Evolutionary conservation across 768 basidiomycete species (phyloP).

Genomic region (Coprinopsis cinerea): DNA sequence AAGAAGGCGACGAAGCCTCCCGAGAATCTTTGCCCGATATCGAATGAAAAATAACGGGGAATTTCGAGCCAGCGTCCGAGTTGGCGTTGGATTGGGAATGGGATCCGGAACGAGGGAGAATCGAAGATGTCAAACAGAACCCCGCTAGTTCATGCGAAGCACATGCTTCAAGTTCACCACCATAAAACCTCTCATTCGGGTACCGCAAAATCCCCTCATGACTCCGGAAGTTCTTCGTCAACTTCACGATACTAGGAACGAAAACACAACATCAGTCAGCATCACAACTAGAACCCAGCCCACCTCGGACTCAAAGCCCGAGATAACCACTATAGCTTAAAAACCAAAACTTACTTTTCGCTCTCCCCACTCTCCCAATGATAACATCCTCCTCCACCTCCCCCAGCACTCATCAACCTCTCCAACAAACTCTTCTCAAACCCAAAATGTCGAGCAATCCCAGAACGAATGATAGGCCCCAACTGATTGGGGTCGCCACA

Average conservation of each 20-base stretch:
- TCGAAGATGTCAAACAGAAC: slow-evolving; percentile 29
- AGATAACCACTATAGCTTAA: too few species aligned
- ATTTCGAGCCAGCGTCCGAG: slow-evolving; percentile 32
- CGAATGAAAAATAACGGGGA: slow-evolving; percentile 60
- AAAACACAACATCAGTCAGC: too few species aligned
- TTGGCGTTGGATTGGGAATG: too few species aligned
- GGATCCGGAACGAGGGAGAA: too few species aligned
- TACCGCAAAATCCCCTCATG: slow-evolving; percentile 54
- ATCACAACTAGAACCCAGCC: too few species aligned
- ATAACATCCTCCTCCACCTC: slow-evolving; percentile 17
- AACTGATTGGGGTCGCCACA: slow-evolving; percentile 70
- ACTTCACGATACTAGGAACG: slow-evolving; percentile 60
- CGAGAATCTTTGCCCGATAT: slow-evolving; percentile 56
- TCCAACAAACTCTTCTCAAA: slow-evolving; percentile 59
- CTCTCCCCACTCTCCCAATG: too few species aligned
- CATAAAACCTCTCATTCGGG: slow-evolving; percentile 58
- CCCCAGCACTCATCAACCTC: slow-evolving; percentile 39
- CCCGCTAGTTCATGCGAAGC: slow-evolving; percentile 36
- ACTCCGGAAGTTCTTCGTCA: slow-evolving; percentile 61
- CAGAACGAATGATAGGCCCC: slow-evolving; percentile 60
- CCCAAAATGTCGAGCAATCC: slow-evolving; percentile 48
- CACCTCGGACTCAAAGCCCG: too few species aligned
- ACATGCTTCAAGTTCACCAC: slow-evolving; percentile 41
- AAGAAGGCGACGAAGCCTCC: slow-evolving; percentile 69
- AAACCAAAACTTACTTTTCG: too few species aligned